Percentiles rank a stretch among this genome's conserved stretches.
These are phyloP conservation scores for Coemansia sp. DNA, from an alignment of 371 early-diverging fungal genomes.

Conservation along the genomic window DNA sequence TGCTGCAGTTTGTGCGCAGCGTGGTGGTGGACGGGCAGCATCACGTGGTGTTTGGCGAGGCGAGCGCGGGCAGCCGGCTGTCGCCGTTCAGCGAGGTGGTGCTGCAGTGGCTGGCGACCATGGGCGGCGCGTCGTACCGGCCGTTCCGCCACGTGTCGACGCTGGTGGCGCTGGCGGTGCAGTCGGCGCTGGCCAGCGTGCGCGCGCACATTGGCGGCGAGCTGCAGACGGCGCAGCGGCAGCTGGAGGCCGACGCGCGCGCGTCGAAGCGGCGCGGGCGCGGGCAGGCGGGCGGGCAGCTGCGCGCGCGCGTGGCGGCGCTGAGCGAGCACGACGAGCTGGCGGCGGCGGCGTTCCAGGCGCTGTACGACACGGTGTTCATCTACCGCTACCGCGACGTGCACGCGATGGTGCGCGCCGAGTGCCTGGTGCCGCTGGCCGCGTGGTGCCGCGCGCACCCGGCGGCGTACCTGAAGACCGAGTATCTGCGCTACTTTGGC, in stretches of 20 bases:
- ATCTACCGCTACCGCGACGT: conserved; percentile 88
- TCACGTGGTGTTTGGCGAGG: conserved; percentile 59
- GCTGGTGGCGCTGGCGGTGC: conserved; percentile 61
- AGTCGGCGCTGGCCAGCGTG: conserved; percentile 62
- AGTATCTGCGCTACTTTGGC: conserved; percentile 78
- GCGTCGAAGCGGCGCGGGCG: conserved; percentile 38
- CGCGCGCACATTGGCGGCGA: conserved; percentile 60
- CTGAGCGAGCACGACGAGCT: conserved; percentile 49
- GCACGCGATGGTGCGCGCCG: conserved; percentile 78
- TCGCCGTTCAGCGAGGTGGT: conserved; percentile 56
- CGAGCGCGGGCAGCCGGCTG: conserved; percentile 25
- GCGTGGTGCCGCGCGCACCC: conserved; percentile 73
- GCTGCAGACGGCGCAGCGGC: conserved; percentile 63
- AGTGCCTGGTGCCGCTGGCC: conserved; percentile 78
- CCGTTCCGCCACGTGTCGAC: conserved; percentile 92
- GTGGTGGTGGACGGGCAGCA: conserved; percentile 63
- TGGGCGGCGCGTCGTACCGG: conserved; percentile 70
- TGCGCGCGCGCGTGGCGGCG: conserved; percentile 52
- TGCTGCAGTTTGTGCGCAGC: conserved; percentile 60
- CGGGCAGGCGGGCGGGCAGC: conserved; percentile 25
- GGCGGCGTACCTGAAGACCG: conserved; percentile 66
- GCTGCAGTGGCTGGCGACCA: conserved; percentile 58
- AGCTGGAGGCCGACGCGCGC: conserved; percentile 57
- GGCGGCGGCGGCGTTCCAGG: conserved; percentile 55
- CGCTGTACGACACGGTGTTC: conserved; percentile 78